Percentiles rank a stretch among this genome's conserved stretches.
Evolutionary conservation across 129 eudicot genomes (phyloP).

Genomic region (Calendula officinalis): DNA sequence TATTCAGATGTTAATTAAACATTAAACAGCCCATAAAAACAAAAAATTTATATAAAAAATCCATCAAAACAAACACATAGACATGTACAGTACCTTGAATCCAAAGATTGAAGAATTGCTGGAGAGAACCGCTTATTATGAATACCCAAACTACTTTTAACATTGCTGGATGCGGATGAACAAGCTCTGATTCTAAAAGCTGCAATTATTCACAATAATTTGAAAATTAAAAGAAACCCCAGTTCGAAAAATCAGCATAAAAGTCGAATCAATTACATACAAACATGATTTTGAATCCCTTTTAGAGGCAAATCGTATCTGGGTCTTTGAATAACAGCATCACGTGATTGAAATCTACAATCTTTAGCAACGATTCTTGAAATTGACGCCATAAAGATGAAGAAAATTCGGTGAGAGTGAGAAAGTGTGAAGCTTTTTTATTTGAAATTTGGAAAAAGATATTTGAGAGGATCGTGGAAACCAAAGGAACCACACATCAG

Average conservation of each 20-base stretch:
- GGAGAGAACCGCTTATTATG: slow-evolving; percentile 31
- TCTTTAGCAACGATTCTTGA: slow-evolving; percentile 54
- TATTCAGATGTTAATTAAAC: no score
- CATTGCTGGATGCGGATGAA: slow-evolving; percentile 24
- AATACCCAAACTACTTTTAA: slow-evolving; percentile 37
- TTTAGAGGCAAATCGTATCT: slow-evolving; percentile 30
- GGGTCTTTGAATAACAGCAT: slow-evolving; percentile 47
- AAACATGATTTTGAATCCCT: slow-evolving; percentile 39
- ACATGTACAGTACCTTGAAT: slow-evolving; percentile 36
- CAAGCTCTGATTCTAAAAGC: slow-evolving; percentile 35
- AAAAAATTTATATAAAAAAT: no score
- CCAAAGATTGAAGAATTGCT: slow-evolving; percentile 20
- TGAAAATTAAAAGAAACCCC: neutral
- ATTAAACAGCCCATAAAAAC: no score
- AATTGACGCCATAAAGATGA: slow-evolving; percentile 45
- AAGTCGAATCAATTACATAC: slow-evolving; percentile 30
- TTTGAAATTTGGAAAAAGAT: slow-evolving; percentile 1
- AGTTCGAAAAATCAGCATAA: neutral
- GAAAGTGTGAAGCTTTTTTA: neutral
- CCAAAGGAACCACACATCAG: slow-evolving; percentile 43
- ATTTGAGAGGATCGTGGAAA: slow-evolving; percentile 34
- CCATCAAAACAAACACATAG: neutral
- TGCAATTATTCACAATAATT: no score
- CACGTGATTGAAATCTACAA: slow-evolving; percentile 41
- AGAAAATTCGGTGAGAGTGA: slow-evolving; percentile 7